These are phyloP conservation scores for Potentilla sterilis DNA, from an alignment of 306 rosid genomes.

Conservation along the genomic window DNA sequence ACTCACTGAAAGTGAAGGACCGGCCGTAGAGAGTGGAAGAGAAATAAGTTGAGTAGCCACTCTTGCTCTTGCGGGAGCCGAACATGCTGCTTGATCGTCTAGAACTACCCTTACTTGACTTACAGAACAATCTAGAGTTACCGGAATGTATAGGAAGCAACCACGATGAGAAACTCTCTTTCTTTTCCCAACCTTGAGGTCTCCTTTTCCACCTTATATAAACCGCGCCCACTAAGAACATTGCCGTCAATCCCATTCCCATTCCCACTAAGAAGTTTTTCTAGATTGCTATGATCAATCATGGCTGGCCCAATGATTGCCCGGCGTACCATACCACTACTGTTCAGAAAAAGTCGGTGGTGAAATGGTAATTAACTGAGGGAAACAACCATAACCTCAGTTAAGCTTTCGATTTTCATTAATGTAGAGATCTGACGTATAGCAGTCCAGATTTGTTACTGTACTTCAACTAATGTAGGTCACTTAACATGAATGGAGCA, in stretches of 20 bases:
- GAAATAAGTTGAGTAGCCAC: slow-evolving; percentile 27
- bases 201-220: slow-evolving; percentile 48
- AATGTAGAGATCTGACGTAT: too few relatives aligned
- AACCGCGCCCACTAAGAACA: slow-evolving; percentile 33
- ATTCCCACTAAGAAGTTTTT: slow-evolving; percentile 28
- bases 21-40: slow-evolving; percentile 37
- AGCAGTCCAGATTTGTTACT: too few relatives aligned
- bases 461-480: too few relatives aligned
- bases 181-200: slow-evolving; percentile 52
- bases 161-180: slow-evolving; percentile 58
- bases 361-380: too few relatives aligned
- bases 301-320: too few relatives aligned
- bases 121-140: slow-evolving; percentile 10
- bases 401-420: too few relatives aligned
- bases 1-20: slow-evolving; percentile 47
- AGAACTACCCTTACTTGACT: slow-evolving; percentile 35
- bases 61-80: slow-evolving; percentile 53
- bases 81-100: slow-evolving; percentile 32
- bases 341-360: too few relatives aligned
- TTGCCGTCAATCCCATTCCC: slow-evolving; percentile 37
- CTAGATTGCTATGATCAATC: too few relatives aligned
- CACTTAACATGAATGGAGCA: too few relatives aligned
- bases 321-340: too few relatives aligned
- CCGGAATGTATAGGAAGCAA: slow-evolving; percentile 48
- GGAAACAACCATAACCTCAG: too few relatives aligned